A percentile compares a stretch with the other conserved stretches of the same genome.
Evolutionary conservation across 805 yeast genomes (phyloP).

Genomic region (Lipomyces starkeyi): DNA sequence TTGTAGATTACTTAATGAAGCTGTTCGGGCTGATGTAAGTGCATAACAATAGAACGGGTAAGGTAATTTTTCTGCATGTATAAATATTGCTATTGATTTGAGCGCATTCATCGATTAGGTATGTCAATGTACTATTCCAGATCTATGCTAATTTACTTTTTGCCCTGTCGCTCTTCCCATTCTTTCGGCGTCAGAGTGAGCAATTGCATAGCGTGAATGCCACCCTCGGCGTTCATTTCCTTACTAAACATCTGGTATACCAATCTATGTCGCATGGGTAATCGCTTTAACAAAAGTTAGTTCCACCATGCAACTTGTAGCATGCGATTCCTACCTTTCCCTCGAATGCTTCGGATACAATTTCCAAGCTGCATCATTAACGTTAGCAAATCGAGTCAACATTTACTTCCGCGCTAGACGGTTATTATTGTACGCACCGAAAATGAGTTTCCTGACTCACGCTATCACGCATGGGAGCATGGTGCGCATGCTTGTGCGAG

Average conservation of each 20-base stretch:
- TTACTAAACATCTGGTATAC: slow-evolving; percentile 72
- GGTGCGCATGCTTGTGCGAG: slow-evolving; percentile 86
- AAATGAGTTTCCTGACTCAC: slow-evolving; percentile 84
- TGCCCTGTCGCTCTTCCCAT: slow-evolving; percentile 40
- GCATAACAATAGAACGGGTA: neutral
- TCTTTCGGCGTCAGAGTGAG: slow-evolving; percentile 78
- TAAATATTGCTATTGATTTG: neutral
- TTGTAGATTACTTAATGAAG: slow-evolving; percentile 46
- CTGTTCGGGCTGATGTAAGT: slow-evolving; percentile 1
- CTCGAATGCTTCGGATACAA: slow-evolving; percentile 71
- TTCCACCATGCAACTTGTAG: too few relatives aligned
- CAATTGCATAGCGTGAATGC: slow-evolving; percentile 88
- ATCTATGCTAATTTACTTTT: slow-evolving; percentile 6
- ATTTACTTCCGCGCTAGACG: neutral
- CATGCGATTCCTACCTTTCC: slow-evolving; percentile 63
- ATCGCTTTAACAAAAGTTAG: slow-evolving; percentile 9
- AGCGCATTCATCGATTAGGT: neutral
- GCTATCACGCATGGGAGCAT: slow-evolving; percentile 79
- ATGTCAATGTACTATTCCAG: neutral
- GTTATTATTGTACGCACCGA: slow-evolving; percentile 26
- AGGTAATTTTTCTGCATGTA: neutral
- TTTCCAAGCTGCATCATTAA: slow-evolving; percentile 55
- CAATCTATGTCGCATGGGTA: slow-evolving; percentile 69
- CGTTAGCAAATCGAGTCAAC: neutral
- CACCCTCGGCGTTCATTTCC: slow-evolving; percentile 65